phyloP scores from a whole-genome alignment of 2,329 filamentous ascomycete species.

The Grosmannia penicillata region DNA sequence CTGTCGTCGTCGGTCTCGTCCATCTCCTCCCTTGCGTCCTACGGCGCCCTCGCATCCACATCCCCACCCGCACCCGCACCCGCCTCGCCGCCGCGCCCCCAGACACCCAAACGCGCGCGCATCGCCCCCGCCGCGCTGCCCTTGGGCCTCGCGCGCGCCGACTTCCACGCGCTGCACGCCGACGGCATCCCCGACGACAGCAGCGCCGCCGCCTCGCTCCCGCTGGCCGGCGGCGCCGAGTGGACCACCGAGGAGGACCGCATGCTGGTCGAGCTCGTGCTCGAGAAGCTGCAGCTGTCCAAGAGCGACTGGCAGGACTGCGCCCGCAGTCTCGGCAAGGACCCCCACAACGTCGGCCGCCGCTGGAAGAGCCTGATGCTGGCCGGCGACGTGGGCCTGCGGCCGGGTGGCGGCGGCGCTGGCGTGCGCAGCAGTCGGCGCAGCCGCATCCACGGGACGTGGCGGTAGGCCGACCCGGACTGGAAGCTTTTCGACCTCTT shows the following conservation, averaged over 20 bases:
- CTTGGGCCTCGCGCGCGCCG: constrained; percentile 40
- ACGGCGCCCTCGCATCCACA: background rate
- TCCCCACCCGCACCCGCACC: background rate
- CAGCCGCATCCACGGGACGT: constrained; percentile 37
- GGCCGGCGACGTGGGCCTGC: constrained; percentile 42
- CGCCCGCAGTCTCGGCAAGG: constrained; percentile 46
- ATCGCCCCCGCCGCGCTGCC: constrained; percentile 46
- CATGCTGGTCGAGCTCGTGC: constrained; percentile 50
- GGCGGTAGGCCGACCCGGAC: no score
- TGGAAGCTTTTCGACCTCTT: no score
- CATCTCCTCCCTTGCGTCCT: background rate
- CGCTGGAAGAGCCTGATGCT: constrained; percentile 50
- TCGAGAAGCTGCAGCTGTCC: constrained; percentile 50
- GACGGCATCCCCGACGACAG: constrained; percentile 14
- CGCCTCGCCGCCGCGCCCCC: constrained; percentile 19
- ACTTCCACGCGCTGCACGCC: constrained; percentile 38
- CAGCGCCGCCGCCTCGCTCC: constrained; percentile 22
- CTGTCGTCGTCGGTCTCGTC: background rate
- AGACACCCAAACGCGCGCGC: constrained; percentile 45
- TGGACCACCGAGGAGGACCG: constrained; percentile 53
- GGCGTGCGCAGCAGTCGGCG: constrained; percentile 25
- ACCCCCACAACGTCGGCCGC: constrained; percentile 38
- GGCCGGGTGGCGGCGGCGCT: no score
- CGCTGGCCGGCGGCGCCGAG: constrained; percentile 28
- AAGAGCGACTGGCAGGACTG: constrained; percentile 55